Evolutionary conservation across 495 filamentous ascomycete genomes (phyloP).

Genomic region (Clavariopsis aquatica): DNA sequence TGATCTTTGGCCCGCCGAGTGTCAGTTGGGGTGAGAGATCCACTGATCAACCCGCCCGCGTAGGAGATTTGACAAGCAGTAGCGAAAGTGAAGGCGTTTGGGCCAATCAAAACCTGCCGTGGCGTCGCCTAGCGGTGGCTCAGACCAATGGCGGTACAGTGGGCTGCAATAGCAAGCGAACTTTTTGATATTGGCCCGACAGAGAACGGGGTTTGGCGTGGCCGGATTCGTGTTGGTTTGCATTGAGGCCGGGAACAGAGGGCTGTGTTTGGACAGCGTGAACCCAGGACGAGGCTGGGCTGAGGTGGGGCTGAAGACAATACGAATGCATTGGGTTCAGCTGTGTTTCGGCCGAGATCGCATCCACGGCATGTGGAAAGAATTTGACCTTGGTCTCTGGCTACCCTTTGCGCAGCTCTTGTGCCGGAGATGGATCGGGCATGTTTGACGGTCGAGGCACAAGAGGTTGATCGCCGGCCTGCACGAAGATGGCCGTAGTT

Average conservation of each 20-base stretch:
- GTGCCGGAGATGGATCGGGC: neutral
- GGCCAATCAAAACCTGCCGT: neutral
- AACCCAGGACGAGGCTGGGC: neutral
- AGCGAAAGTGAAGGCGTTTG: neutral
- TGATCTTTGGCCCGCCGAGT: neutral
- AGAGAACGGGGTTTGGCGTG: neutral
- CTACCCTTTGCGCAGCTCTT: neutral
- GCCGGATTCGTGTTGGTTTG: neutral
- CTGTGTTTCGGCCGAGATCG: neutral
- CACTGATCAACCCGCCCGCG: constrained; percentile 7
- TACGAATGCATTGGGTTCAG: neutral
- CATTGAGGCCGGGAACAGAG: neutral
- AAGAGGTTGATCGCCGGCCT: too few species aligned
- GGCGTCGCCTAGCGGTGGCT: neutral
- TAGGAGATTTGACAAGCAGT: neutral
- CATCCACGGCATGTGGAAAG: neutral
- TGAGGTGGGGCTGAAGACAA: neutral
- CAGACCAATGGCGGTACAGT: neutral
- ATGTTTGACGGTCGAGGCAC: too few species aligned
- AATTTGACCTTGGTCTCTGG: neutral
- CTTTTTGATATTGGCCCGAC: neutral
- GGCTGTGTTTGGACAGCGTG: neutral
- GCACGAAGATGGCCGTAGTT: too few species aligned
- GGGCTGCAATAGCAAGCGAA: neutral
- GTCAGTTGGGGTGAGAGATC: neutral